phyloP scores from a whole-genome alignment of 306 rosid species.

The Rosa multiflora region DNA sequence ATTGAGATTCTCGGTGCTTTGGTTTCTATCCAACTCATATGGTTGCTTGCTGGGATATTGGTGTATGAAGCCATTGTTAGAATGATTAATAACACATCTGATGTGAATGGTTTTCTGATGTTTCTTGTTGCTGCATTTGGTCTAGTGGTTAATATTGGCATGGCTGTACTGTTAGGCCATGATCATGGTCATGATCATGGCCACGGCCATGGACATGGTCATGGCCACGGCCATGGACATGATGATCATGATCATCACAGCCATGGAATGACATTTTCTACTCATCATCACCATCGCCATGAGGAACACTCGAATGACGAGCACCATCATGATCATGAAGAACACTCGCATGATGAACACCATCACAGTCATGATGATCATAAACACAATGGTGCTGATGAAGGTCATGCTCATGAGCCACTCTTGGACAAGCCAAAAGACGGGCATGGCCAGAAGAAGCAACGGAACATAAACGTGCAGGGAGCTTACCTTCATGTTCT shows the following conservation, averaged over 20 bases:
- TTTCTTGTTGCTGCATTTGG: conserved; percentile 66
- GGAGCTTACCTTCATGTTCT: conserved; percentile 87
- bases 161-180: conserved; percentile 72
- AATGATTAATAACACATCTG: conserved; percentile 36
- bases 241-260: conserved; percentile 38
- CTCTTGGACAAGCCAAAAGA: conserved; percentile 44
- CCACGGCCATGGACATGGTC: too few relatives aligned
- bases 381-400: conserved; percentile 25
- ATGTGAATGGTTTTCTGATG: conserved; percentile 66
- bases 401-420: conserved; percentile 32
- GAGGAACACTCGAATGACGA: conserved; percentile 30
- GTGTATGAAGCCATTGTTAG: conserved; percentile 73
- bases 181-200: too few relatives aligned
- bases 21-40: conserved; percentile 74
- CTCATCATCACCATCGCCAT: conserved; percentile 34
- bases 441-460: conserved; percentile 39
- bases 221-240: conserved; percentile 48
- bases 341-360: conserved; percentile 18
- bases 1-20: conserved; percentile 80
- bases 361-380: conserved; percentile 24
- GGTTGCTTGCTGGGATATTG: conserved; percentile 75
- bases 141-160: conserved; percentile 60
- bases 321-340: conserved; percentile 43
- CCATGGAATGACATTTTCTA: conserved; percentile 47
- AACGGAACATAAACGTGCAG: conserved; percentile 55